Conservation (phyloP, 2,329 filamentous ascomycete genomes). For the Talaromyces piceae region DNA sequence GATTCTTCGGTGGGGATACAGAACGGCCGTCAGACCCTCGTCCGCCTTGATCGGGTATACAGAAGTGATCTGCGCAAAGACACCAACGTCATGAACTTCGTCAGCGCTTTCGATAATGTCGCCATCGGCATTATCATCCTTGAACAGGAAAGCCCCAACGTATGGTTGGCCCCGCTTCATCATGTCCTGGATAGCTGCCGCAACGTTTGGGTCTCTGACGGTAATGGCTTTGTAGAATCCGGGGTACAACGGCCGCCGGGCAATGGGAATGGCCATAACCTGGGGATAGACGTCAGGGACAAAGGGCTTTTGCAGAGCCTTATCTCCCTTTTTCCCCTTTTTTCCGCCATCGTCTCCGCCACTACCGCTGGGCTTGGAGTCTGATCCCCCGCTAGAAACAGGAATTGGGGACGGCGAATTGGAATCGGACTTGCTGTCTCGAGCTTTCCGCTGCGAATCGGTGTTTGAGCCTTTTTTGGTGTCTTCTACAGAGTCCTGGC, state of each 20-base stretch:
- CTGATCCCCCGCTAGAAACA: conserved; percentile 23
- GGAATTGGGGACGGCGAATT: conserved; percentile 42
- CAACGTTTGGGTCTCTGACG: conserved; percentile 85
- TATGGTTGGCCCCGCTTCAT: conserved; percentile 96
- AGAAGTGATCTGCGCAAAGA: conserved; percentile 96
- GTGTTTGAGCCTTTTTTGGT: conserved; percentile 33
- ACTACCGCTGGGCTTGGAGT: conserved; percentile 47
- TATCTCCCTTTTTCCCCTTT: conserved; percentile 65
- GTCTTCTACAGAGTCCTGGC: conserved; percentile 30
- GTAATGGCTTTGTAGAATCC: conserved; percentile 99
- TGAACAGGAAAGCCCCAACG: conserved; percentile 92
- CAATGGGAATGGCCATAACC: conserved; percentile 94
- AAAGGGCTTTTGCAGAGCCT: conserved; percentile 74
- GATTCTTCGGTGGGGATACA: conserved; percentile 94
- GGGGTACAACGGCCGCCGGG: conserved; percentile 85
- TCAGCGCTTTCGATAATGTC: conserved; percentile 85
- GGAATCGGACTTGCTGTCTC: conserved; percentile 42
- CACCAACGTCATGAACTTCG: conserved; percentile 91
- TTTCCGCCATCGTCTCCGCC: conserved; percentile 58
- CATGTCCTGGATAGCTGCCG: conserved; percentile 88
- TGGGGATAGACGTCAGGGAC: conserved; percentile 96
- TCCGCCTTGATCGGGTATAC: conserved; percentile 65
- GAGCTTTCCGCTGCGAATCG: conserved; percentile 24
- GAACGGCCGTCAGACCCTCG: conserved; percentile 80
- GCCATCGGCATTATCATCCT: conserved; percentile 88